phyloP scores from a whole-genome alignment of 208 protist species.

The Borovskyia barvae region DNA sequence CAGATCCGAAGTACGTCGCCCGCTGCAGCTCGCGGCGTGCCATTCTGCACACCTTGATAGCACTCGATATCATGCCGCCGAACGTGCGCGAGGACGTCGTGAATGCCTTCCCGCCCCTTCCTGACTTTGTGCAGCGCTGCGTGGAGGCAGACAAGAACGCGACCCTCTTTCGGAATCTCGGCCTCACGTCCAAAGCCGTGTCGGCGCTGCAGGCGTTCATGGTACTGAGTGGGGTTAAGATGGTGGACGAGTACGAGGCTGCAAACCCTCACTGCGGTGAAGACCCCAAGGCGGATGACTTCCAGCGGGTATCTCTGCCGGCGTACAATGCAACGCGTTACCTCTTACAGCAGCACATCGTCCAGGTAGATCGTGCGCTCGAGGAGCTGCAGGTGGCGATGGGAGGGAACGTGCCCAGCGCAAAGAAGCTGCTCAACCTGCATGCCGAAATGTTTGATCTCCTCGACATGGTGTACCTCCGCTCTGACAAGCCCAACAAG shows the following conservation, averaged over 20 bases:
- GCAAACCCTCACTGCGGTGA: constrained; percentile 17
- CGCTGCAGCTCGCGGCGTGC: constrained; percentile 49
- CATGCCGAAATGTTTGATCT: constrained; percentile 82
- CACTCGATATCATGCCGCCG: constrained; percentile 56
- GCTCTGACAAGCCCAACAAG: constrained; percentile 58
- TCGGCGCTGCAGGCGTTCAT: constrained; percentile 56
- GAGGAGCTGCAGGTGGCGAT: constrained; percentile 64
- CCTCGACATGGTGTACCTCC: constrained; percentile 71
- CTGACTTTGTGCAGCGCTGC: constrained; percentile 79
- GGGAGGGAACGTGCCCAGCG: constrained; percentile 60
- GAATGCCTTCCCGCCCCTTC: constrained; percentile 62
- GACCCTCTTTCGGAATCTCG: constrained; percentile 51
- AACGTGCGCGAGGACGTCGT: constrained; percentile 63
- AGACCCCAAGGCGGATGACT: constrained; percentile 26
- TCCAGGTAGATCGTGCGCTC: constrained; percentile 74
- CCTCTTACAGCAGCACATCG: constrained; percentile 80
- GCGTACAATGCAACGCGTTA: constrained; percentile 78
- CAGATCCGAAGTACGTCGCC: constrained; percentile 73
- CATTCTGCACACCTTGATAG: constrained; percentile 46
- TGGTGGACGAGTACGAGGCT: constrained; percentile 67
- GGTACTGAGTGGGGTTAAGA: constrained; percentile 50
- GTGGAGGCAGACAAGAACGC: constrained; percentile 72
- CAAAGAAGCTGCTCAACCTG: constrained; percentile 74
- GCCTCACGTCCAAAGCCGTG: constrained; percentile 45
- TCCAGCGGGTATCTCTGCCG: constrained; percentile 39